These are phyloP conservation scores for Mangifera indica DNA, from an alignment of 345 rosid genomes.

Conservation along the genomic window DNA sequence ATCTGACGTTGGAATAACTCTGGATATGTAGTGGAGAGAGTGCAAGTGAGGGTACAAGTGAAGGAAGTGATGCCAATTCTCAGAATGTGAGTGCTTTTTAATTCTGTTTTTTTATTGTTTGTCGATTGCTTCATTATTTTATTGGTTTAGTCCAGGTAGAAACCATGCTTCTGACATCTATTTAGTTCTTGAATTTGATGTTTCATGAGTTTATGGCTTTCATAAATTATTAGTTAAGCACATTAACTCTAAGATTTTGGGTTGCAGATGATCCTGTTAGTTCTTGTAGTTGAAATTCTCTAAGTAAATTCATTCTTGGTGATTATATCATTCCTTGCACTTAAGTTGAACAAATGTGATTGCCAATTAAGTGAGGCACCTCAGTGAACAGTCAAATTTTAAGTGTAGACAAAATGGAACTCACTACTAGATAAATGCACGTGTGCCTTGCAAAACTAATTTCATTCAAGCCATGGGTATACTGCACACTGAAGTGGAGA, in stretches of 20 bases:
- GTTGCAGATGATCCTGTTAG: not conserved
- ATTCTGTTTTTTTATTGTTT: conserved; percentile 6
- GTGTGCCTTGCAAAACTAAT: not conserved
- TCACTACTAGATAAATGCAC: not conserved
- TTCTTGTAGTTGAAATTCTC: not conserved
- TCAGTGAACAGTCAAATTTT: not conserved
- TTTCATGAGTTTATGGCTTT: conserved; percentile 4
- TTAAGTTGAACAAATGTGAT: not conserved
- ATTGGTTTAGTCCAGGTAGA: not conserved
- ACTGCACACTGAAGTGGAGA: not conserved
- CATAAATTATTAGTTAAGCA: not conserved
- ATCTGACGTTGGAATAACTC: conserved; percentile 28
- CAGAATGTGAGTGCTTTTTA: conserved; percentile 61
- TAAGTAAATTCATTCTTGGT: not conserved
- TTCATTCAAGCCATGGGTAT: not conserved
- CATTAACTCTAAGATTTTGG: not conserved
- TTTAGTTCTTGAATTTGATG: not conserved
- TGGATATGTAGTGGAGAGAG: conserved; percentile 69
- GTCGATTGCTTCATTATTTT: conserved; percentile 2
- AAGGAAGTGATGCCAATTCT: conserved; percentile 94
- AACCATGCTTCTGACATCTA: not conserved
- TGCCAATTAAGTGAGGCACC: not conserved
- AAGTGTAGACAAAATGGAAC: not conserved
- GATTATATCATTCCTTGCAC: not conserved
- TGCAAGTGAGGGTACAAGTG: conserved; percentile 93